Evolutionary conservation across 768 basidiomycete genomes (phyloP).

Genomic region (Trametes cinnabarina): DNA sequence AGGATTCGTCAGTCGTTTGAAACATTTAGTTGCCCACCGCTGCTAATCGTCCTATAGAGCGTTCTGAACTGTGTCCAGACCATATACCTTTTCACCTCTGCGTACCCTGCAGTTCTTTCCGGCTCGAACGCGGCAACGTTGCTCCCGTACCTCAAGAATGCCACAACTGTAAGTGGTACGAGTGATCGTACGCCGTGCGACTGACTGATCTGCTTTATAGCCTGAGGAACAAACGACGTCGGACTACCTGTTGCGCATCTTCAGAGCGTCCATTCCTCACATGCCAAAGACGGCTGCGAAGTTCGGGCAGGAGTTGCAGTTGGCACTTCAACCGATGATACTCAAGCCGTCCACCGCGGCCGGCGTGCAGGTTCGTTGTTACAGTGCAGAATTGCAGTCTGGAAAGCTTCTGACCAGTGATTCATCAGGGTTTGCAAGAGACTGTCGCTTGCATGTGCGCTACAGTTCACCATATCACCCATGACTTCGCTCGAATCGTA

Average conservation of each 20-base stretch:
- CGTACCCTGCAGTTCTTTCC: slow-evolving; percentile 83
- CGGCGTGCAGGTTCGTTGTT: slow-evolving; percentile 54
- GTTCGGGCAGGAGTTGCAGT: slow-evolving; percentile 85
- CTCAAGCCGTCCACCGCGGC: slow-evolving; percentile 73
- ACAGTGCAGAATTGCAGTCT: not conserved
- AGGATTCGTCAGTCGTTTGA: slow-evolving; percentile 58
- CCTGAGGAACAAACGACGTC: slow-evolving; percentile 79
- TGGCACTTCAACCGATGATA: slow-evolving; percentile 85
- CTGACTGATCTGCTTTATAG: slow-evolving; percentile 38
- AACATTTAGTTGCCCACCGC: not conserved
- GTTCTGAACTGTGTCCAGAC: slow-evolving; percentile 83
- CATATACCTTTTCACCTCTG: slow-evolving; percentile 77
- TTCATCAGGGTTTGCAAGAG: slow-evolving; percentile 76
- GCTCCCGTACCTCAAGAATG: slow-evolving; percentile 86
- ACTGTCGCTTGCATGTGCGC: slow-evolving; percentile 90
- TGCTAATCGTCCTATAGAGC: slow-evolving; percentile 45
- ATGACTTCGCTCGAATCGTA: slow-evolving; percentile 76
- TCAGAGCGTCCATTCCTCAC: slow-evolving; percentile 77
- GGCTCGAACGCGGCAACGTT: slow-evolving; percentile 80
- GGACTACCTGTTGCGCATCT: slow-evolving; percentile 87
- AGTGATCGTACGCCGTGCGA: not conserved
- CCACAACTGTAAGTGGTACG: slow-evolving; percentile 58
- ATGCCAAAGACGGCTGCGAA: slow-evolving; percentile 89
- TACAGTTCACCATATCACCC: slow-evolving; percentile 80
- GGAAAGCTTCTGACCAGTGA: not conserved